phyloP scores from a whole-genome alignment of 306 rosid species.

The Sicyos baderoa region DNA sequence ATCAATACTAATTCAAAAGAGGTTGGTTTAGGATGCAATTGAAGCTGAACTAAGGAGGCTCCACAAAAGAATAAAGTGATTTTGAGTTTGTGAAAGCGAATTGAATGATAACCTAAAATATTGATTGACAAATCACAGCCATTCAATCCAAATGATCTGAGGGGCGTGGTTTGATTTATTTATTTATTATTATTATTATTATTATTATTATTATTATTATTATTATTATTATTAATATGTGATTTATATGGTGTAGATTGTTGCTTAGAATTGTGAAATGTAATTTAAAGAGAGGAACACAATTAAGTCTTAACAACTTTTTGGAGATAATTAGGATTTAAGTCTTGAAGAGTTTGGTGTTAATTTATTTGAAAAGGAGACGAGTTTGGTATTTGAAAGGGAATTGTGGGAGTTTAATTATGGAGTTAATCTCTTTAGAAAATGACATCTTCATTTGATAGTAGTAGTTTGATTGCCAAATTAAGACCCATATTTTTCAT shows the following conservation, averaged over 20 bases:
- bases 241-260: constrained; percentile 11
- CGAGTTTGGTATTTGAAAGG: neutral
- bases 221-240: neutral
- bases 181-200: neutral
- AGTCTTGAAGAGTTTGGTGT: constrained; percentile 9
- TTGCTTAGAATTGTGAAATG: constrained; percentile 25
- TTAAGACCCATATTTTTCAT: neutral
- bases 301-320: constrained; percentile 36
- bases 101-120: neutral
- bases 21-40: neutral
- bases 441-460: neutral
- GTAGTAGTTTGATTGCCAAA: neutral
- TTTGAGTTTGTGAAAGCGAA: constrained; percentile 6
- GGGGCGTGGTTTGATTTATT: constrained; percentile 8
- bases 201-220: neutral
- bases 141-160: neutral
- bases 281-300: constrained; percentile 19
- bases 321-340: constrained; percentile 17
- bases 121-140: constrained; percentile 15
- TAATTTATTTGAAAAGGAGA: no score
- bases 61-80: constrained; percentile 1
- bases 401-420: neutral
- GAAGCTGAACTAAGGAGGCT: neutral
- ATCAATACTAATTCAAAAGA: neutral
- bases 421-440: neutral